Evolutionary conservation across 2,329 filamentous ascomycete species (phyloP), one percentile per base, ranked within the genome.

Genomic region (Fonsecaea monophora): DNA sequence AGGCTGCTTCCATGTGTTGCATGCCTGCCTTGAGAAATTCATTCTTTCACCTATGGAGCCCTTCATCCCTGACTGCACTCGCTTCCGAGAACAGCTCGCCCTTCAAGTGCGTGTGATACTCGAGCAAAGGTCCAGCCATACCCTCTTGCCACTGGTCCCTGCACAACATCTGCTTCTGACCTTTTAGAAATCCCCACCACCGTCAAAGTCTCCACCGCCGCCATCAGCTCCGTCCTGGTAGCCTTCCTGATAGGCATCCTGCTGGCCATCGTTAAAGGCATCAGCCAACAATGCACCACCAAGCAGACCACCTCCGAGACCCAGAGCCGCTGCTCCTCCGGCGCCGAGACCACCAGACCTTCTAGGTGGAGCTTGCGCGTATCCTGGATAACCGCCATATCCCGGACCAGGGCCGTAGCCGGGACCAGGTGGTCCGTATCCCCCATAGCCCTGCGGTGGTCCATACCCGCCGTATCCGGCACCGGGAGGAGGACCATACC

Each of bases 281-380:
- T 90, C 83, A 1, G 84, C 89, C 37, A 96, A 78, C 73, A 96
- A 69, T 68, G 87, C 86, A 63, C 93, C 93, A 72, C 92, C 94
- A 0, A 97, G 74, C 75, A 97, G 75, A 77, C 93, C 93, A 70
- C 90, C 93, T 72, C 92, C 93, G 3, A 92, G 78, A 80, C 93
- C 93, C 53, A 96, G 81, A 25, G 91, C 91, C 8, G 89, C 87
- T 60, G 89, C 92, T 56, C 91, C 92, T 10, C 84, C 87, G 67
- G 86, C 84, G n/a, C 92, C 91, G 80, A 94, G 82, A 4, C 83
- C 80, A 53, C 83, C 80, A 53, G 71, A 71, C 61, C 78, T 79
- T 73, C 82, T 83, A 67, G 80, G 83, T 65, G 81, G 79, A 32
- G 75, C 75, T 69, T 78, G 77, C 68, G 77, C 74, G 67, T 77